A percentile compares a stretch with the other conserved stretches of the same genome.
Conservation (phyloP, 306 rosid species). For the Cicer judaicum region DNA sequence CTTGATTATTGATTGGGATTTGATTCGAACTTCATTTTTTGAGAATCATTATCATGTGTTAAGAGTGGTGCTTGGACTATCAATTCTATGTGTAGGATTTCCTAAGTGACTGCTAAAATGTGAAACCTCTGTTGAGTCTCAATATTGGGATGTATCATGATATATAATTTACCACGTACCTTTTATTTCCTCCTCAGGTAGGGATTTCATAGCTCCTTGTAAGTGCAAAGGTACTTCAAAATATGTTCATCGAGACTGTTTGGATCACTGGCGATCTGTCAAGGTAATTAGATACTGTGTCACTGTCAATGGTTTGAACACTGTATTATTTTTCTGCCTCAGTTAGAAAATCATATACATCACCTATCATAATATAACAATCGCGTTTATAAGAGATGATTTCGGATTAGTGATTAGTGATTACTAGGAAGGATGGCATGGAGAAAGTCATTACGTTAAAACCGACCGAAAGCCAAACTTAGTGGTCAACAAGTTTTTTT, state of each 20-base stretch:
- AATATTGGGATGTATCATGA: slow-evolving; percentile 12
- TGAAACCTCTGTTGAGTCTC: slow-evolving; percentile 9
- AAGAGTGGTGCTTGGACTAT: background rate
- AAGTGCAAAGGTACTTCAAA: slow-evolving; percentile 96
- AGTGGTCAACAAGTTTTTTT: slow-evolving; percentile 18
- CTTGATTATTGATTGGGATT: slow-evolving; percentile 17
- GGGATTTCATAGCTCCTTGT: slow-evolving; percentile 99
- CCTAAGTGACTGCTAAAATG: slow-evolving; percentile 13
- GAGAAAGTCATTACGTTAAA: slow-evolving; percentile 8
- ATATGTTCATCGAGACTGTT: slow-evolving; percentile 94
- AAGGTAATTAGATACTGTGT: slow-evolving; percentile 56
- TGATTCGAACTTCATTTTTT: background rate
- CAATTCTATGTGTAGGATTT: slow-evolving; percentile 6
- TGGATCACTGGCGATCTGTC: slow-evolving; percentile 98
- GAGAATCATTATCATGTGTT: background rate
- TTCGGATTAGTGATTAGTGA: background rate
- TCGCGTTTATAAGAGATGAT: background rate
- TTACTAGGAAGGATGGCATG: slow-evolving; percentile 11
- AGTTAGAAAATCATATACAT: background rate
- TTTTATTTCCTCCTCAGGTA: slow-evolving; percentile 59
- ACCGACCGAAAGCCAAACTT: slow-evolving; percentile 11
- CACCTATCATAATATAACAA: background rate
- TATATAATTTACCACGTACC: background rate
- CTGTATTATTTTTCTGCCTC: background rate
- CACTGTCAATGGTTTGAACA: background rate